Base-by-base conservation (phyloP, 2,329 filamentous ascomycete species). In the Clonostachys chloroleuca region DNA sequence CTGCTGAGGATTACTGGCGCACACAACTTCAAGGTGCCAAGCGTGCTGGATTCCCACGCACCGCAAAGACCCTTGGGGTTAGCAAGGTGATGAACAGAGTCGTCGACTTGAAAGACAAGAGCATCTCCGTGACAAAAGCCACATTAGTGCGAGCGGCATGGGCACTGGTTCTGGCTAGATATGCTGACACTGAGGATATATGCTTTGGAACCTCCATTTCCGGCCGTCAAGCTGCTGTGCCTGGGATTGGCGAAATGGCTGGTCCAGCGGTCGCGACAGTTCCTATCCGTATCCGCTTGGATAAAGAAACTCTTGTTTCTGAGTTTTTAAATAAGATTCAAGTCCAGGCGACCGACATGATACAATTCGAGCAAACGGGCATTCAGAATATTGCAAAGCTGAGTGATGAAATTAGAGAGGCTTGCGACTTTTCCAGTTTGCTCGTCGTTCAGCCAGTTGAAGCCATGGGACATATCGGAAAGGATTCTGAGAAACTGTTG, bases 241-340 rank as follows among this genome's bases (percentile, higher is more conserved):
- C 47, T 13, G 55, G 54, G 17, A 48, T 60, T 20, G 44, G 45
- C 3, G 30, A 39, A 1, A 57, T 57, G 42, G 42, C 46, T 2
- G 57, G 54, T 6, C 56, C 56, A 12, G 46, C 50, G 14, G 51
- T 60, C n/a, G 51, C 52, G 13, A 56, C 54, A 6, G 44, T 49
- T 1, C 51, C 51, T 10, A 34, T 53, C 6, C 51, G 51, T 13
- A 20, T 53, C 34, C 39, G 34, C 10, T 36, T 53, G 2, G 18
- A 48, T 12, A 43, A 36, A 12, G 10, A 24, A 8, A 18, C 20
- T 16, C 24, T 3, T 3, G 41, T 39, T 16, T 5, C 33, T 9
- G n/a, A 43, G 12, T 52, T 48, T 44, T 42, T 52, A n/a, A 12
- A 39, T 7, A 9, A 35, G 8, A 39, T 52, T 5, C 48, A 52